Evolutionary conservation across 768 basidiomycete species (phyloP).

Genomic region (Fomitopsis pulvina): DNA sequence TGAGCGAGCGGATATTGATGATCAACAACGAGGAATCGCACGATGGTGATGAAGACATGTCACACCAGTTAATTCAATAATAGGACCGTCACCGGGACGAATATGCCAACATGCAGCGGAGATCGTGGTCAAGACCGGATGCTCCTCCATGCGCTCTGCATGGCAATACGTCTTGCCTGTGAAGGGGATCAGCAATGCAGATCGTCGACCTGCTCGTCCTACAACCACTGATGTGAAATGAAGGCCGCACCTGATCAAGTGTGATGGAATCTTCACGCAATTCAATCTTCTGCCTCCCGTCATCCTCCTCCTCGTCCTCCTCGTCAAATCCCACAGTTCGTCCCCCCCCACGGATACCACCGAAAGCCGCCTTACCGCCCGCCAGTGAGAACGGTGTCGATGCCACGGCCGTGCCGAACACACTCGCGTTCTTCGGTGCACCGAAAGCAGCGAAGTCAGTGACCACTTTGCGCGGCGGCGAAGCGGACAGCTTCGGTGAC

Average conservation of each 20-base stretch:
- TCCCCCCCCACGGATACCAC: conserved; percentile 52
- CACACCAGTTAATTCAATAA: neutral
- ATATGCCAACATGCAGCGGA: neutral
- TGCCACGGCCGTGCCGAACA: conserved; percentile 79
- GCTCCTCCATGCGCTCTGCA: conserved; percentile 88
- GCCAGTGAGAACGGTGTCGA: conserved; percentile 76
- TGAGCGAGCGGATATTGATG: neutral
- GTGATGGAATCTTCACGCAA: conserved; percentile 82
- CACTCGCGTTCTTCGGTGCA: conserved; percentile 64
- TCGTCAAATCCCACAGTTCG: conserved; percentile 58
- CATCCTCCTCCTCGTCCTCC: conserved; percentile 52
- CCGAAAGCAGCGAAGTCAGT: conserved; percentile 86
- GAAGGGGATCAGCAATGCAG: neutral
- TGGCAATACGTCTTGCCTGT: conserved; percentile 76
- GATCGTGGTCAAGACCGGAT: conserved; percentile 39
- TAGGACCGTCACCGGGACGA: neutral
- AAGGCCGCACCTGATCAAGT: conserved; percentile 73
- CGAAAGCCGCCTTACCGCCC: conserved; percentile 80
- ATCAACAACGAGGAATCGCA: neutral
- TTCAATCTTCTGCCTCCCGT: conserved; percentile 64
- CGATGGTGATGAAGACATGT: neutral
- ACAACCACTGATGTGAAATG: neutral
- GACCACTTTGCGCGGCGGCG: conserved; percentile 83
- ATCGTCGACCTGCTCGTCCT: neutral
- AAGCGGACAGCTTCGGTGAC: conserved; percentile 29